A percentile compares a stretch with the other conserved stretches of the same genome.
Conservation (phyloP, 345 rosid species). For the Streptanthus diversifolius region DNA sequence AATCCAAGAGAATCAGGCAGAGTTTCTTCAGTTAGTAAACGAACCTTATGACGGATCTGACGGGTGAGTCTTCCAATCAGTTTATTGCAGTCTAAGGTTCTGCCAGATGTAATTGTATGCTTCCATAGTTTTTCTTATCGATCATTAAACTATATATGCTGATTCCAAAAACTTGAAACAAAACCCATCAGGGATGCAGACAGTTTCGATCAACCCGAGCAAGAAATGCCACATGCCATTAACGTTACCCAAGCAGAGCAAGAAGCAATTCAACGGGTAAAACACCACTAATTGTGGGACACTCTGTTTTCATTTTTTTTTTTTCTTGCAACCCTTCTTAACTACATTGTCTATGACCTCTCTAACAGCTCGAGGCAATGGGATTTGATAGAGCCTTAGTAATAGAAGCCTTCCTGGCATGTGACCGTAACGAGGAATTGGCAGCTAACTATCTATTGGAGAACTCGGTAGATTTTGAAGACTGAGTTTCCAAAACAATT, state of each 20-base stretch:
- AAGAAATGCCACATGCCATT: conserved; percentile 87
- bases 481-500: conserved; percentile 38
- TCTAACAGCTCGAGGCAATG: conserved; percentile 81
- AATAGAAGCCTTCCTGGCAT: conserved; percentile 98
- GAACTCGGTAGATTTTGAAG: conserved; percentile 91
- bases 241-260: conserved; percentile 95
- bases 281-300: not conserved
- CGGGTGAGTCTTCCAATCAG: conserved; percentile 53
- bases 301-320: not conserved
- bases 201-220: conserved; percentile 81
- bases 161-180: not conserved
- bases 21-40: conserved; percentile 89
- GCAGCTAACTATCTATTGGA: conserved; percentile 97
- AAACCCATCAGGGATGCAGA: conserved; percentile 48
- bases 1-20: conserved; percentile 89
- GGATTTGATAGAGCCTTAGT: conserved; percentile 93
- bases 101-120: conserved; percentile 1
- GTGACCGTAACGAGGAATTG: conserved; percentile 95
- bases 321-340: not conserved
- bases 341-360: not conserved
- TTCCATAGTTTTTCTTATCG: not conserved
- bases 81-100: not conserved
- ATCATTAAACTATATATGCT: not conserved
- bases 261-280: conserved; percentile 82
- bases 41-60: conserved; percentile 93